Base-by-base conservation (phyloP, 208 protist species). In the Crithidia acanthocephali region DNA sequence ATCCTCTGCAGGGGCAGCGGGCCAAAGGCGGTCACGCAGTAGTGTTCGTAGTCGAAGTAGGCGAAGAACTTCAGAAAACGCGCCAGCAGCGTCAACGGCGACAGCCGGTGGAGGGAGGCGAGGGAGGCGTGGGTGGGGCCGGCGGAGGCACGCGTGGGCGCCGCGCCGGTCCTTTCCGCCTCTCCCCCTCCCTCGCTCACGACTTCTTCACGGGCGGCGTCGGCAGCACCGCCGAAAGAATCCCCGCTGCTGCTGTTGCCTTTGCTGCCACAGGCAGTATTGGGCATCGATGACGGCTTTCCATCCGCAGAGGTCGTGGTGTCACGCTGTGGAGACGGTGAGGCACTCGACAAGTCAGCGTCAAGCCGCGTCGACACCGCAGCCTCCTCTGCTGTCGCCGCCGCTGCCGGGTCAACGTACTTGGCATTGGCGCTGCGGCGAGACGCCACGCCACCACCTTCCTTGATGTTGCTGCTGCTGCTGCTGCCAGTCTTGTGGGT, bases 61-160 rank as follows among this genome's bases (percentile, higher is more conserved):
- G 80, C 72, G 72, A 83, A 96, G 44, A 93, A 93, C 79, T 92
- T 91, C 2, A 95, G 44, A 37, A 95, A 95, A 53, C 90, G 85
- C 13, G 80, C 84, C 42, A 90, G 74, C 35, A 97, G 72, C 25
- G 76, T 64, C 59, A 92, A 68, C 20, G 88, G 86, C 3, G 89
- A 85, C 11, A 78, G 62, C 11, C 22, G 48, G 23, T 68, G 62
- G 13, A 68, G 48, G 4, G 62, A 42, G 22, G 32, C 48, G 35
- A 35, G 10, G 33, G 62, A 58, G 33, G 45, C 30, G 48, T 47
- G 45, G 2, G 35, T 13, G 4, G 45, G 59, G 22, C 20, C 28
- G 23, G 58, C 33, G 5, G 40, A 18, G 58, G 58, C 58, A 47
- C 35, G 20, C 59, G n/a, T 63, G 37, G 23, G 27, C 40, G 40